Evolutionary conservation across 1,139 yeast genomes (phyloP).

Genomic region (Candida sp.): DNA sequence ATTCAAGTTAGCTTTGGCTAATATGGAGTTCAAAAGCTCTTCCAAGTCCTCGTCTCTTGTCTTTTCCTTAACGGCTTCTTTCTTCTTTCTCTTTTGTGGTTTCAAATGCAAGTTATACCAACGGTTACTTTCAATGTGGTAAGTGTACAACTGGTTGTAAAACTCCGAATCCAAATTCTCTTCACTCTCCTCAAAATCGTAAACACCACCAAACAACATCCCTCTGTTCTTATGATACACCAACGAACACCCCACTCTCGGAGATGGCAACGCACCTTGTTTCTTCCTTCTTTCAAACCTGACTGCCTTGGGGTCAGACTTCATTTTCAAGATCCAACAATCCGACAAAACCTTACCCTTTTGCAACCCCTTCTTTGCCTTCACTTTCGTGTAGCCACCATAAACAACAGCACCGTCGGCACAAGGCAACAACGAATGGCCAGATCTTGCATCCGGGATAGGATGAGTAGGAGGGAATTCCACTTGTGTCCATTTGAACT

Average conservation of each 20-base stretch:
- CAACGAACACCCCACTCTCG: constrained; percentile 96
- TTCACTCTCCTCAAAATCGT: constrained; percentile 93
- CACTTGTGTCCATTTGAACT: constrained; percentile 89
- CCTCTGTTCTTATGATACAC: constrained; percentile 93
- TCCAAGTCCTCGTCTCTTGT: constrained; percentile 84
- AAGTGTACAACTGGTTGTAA: constrained; percentile 80
- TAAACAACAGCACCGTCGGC: constrained; percentile 85
- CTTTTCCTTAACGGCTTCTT: constrained; percentile 47
- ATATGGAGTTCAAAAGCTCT: constrained; percentile 74
- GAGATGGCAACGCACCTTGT: constrained; percentile 87
- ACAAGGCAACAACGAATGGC: constrained; percentile 85
- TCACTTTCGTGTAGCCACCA: constrained; percentile 96
- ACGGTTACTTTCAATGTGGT: constrained; percentile 84
- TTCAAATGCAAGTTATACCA: constrained; percentile 83
- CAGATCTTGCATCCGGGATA: constrained; percentile 91
- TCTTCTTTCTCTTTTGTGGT: constrained; percentile 58
- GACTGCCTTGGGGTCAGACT: constrained; percentile 76
- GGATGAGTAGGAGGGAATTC: constrained; percentile 85
- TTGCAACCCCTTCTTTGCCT: constrained; percentile 86
- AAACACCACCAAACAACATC: constrained; percentile 93
- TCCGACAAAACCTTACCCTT: constrained; percentile 93
- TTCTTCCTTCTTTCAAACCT: constrained; percentile 91
- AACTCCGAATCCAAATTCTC: constrained; percentile 87
- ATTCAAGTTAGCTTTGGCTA: constrained; percentile 71
- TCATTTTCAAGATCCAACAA: constrained; percentile 90